Conservation (phyloP, 371 early-diverging fungal species). For the Funneliformis caledonium region DNA sequence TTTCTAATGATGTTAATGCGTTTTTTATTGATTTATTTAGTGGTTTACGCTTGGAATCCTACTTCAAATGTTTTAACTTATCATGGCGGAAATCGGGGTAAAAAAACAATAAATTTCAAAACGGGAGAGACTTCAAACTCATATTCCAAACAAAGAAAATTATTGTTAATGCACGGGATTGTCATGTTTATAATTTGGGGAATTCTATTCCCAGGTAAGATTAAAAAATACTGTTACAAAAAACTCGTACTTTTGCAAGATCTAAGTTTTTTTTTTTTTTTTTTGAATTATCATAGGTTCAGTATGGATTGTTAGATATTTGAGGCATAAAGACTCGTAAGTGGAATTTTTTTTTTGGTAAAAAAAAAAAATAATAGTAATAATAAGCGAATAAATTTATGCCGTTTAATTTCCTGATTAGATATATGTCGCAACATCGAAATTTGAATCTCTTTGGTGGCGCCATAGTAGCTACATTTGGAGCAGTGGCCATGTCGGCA, state of each 20-base stretch:
- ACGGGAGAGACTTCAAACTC: neutral
- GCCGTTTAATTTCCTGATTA: neutral
- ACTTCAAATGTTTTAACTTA: neutral
- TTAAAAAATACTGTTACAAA: no score
- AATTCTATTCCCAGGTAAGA: neutral
- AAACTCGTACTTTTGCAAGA: neutral
- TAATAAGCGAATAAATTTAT: neutral
- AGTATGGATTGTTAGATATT: conserved; percentile 8
- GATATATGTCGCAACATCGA: neutral
- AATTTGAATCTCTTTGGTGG: conserved; percentile 11
- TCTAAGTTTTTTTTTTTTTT: neutral
- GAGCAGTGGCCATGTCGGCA: neutral
- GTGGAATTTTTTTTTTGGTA: neutral
- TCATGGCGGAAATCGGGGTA: conserved; percentile 5
- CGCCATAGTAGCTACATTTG: neutral
- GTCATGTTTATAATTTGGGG: conserved; percentile 24
- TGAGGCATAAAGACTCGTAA: neutral
- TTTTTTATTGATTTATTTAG: neutral
- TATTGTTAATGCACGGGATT: conserved; percentile 7
- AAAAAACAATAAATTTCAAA: neutral
- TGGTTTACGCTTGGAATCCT: neutral
- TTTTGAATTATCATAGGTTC: neutral
- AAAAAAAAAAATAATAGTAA: no score
- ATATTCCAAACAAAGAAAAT: neutral
- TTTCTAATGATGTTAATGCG: neutral